These are phyloP conservation scores for Boletus speciosus DNA, from an alignment of 768 basidiomycete genomes.

Conservation along the genomic window DNA sequence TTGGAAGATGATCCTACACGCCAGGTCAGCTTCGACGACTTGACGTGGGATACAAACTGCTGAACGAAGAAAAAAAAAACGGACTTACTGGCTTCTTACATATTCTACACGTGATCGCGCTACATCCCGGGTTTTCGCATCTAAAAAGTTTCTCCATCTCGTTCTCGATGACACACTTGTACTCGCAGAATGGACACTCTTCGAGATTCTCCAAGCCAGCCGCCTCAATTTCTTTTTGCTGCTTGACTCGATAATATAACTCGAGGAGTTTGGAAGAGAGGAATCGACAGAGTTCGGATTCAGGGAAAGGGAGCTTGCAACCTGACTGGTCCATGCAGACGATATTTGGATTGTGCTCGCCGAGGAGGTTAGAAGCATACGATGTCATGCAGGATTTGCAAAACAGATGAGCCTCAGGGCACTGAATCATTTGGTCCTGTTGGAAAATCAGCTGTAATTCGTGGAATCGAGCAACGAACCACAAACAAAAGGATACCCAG, in stretches of 20 bases:
- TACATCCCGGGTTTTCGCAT: conserved; percentile 63
- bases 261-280: conserved; percentile 62
- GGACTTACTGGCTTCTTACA: conserved; percentile 69
- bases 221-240: conserved; percentile 73
- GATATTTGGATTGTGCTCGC: conserved; percentile 57
- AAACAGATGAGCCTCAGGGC: conserved; percentile 86
- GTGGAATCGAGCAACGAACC: not conserved
- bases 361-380: conserved; percentile 67
- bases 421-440: conserved; percentile 84
- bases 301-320: conserved; percentile 65
- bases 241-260: conserved; percentile 71
- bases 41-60: not conserved
- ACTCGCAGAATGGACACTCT: conserved; percentile 91
- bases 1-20: conserved; percentile 73
- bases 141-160: conserved; percentile 57
- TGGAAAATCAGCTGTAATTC: not conserved
- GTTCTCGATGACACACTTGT: conserved; percentile 74
- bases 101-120: conserved; percentile 68
- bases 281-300: conserved; percentile 64
- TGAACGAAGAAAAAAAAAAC: not conserved
- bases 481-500: conserved; percentile 66
- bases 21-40: not conserved
- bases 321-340: conserved; percentile 82
- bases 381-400: conserved; percentile 67
- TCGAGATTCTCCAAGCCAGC: conserved; percentile 79